These are phyloP conservation scores for Epichloe festucae DNA, from an alignment of 2,329 filamentous ascomycete genomes.

Conservation along the genomic window DNA sequence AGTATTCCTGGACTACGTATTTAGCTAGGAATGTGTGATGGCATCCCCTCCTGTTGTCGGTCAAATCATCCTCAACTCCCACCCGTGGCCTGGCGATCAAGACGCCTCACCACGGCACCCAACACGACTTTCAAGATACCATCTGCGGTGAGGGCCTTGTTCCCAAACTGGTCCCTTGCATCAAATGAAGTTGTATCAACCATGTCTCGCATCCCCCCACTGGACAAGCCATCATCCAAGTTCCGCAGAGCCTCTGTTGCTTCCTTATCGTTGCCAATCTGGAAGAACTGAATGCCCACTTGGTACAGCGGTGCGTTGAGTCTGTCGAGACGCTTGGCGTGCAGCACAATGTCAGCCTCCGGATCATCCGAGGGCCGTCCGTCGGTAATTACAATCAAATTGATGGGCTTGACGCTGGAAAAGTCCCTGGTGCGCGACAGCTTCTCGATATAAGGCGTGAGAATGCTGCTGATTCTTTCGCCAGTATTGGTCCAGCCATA, in stretches of 20 bases:
- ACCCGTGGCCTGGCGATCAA: constrained; percentile 18
- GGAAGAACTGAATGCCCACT: constrained; percentile 90
- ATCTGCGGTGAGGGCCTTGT: constrained; percentile 44
- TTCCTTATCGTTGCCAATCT: constrained; percentile 61
- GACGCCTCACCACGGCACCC: constrained; percentile 51
- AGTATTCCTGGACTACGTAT: no score
- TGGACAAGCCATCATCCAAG: constrained; percentile 58
- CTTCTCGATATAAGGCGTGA: constrained; percentile 53
- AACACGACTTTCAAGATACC: constrained; percentile 72
- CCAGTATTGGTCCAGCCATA: constrained; percentile 62
- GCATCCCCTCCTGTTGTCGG: background rate
- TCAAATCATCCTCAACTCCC: background rate
- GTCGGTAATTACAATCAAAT: constrained; percentile 89
- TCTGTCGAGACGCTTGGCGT: constrained; percentile 57
- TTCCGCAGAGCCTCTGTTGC: constrained; percentile 54
- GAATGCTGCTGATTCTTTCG: constrained; percentile 53
- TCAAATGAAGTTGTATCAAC: constrained; percentile 71
- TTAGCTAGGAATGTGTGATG: no score
- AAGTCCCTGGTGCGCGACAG: constrained; percentile 27
- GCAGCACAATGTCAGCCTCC: constrained; percentile 51
- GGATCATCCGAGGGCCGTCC: constrained; percentile 71
- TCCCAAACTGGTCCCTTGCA: constrained; percentile 27
- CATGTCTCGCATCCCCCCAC: constrained; percentile 61
- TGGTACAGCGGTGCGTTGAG: constrained; percentile 65
- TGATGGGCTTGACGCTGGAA: constrained; percentile 57